Evolutionary conservation across 257 asterid species (phyloP).

Genomic region (Salvia splendens): DNA sequence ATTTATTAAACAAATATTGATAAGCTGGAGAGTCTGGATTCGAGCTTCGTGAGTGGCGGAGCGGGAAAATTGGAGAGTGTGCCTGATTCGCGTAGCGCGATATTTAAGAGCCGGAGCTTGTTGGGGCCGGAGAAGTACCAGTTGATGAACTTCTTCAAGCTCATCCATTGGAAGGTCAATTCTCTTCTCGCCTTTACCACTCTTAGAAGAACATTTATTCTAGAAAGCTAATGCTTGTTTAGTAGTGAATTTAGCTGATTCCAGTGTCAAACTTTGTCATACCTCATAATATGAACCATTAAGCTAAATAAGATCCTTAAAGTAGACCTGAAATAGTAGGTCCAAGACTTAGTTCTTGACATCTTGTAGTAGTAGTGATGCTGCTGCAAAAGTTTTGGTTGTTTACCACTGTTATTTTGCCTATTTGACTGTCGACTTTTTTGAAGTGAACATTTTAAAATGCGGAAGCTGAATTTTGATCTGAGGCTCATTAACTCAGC

Average conservation of each 20-base stretch:
- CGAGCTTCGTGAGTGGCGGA: constrained; percentile 55
- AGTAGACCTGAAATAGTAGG: not conserved
- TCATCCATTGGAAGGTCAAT: constrained; percentile 85
- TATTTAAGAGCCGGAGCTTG: constrained; percentile 63
- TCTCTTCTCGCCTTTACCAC: constrained; percentile 18
- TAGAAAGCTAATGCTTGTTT: not conserved
- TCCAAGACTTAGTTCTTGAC: not conserved
- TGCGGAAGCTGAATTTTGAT: not conserved
- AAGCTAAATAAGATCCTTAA: not conserved
- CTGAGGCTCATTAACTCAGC: not conserved
- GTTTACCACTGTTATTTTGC: not conserved
- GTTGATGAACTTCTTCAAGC: constrained; percentile 56
- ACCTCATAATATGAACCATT: not conserved
- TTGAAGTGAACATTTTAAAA: not conserved
- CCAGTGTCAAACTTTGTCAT: not conserved
- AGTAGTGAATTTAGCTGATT: not conserved
- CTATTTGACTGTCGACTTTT: not conserved
- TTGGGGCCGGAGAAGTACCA: constrained; percentile 71
- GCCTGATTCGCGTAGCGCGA: constrained; percentile 84
- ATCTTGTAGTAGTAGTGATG: not conserved
- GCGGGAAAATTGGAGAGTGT: constrained; percentile 61
- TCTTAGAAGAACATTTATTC: constrained; percentile 3
- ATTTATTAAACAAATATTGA: constrained; percentile 45
- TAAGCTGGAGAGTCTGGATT: constrained; percentile 52
- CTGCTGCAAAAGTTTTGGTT: not conserved